Evolutionary conservation across 345 rosid genomes (phyloP).

Genomic region (Eucalyptus sideroxylon): DNA sequence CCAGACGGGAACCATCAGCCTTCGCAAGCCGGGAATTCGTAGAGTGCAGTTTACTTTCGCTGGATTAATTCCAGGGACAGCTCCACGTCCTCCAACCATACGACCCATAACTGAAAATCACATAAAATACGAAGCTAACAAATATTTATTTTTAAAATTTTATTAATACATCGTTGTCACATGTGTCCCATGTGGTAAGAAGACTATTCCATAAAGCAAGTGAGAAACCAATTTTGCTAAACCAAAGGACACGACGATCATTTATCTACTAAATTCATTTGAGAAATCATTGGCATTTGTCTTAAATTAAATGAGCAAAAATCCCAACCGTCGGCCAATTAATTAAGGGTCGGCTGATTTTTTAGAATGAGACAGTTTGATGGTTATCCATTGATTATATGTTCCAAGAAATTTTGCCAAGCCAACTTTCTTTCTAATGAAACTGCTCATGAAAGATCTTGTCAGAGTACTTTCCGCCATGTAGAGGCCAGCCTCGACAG

Average conservation of each 20-base stretch:
- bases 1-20: neutral
- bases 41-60: neutral
- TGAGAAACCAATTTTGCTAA: no score
- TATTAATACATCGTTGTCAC: neutral
- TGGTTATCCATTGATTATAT: neutral
- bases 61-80: neutral
- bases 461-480: neutral
- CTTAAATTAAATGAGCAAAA: no score
- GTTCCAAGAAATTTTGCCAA: neutral
- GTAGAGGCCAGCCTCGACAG: neutral
- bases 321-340: no score
- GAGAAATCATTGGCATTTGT: no score
- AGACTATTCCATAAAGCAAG: no score
- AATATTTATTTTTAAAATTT: neutral
- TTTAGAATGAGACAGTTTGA: neutral
- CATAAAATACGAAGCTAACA: neutral
- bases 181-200: no score
- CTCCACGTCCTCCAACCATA: neutral
- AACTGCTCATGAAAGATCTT: neutral
- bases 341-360: no score
- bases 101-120: neutral
- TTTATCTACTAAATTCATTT: no score
- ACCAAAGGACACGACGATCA: no score
- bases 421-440: neutral
- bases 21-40: neutral